Evolutionary conservation across 2,329 filamentous ascomycete genomes (phyloP).

Genomic region (Aspergillus vadensis): DNA sequence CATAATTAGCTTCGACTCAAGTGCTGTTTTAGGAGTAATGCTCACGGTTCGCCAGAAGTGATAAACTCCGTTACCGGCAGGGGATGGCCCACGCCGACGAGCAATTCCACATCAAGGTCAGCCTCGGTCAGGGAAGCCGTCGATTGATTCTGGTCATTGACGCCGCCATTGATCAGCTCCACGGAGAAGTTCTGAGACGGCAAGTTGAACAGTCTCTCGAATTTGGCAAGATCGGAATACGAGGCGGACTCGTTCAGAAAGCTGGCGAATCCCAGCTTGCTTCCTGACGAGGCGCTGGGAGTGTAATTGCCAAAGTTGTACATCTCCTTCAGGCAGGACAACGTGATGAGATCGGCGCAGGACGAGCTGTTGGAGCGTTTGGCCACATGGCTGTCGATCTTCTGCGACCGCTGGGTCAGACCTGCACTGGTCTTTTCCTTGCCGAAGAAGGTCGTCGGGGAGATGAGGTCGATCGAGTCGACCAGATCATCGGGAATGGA

Average conservation of each 20-base stretch:
- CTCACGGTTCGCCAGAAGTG: conserved; percentile 3
- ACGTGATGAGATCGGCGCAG: conserved; percentile 43
- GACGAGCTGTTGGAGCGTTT: conserved; percentile 10
- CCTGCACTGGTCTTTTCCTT: conserved; percentile 26
- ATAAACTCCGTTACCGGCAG: conserved; percentile 46
- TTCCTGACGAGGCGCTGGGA: conserved; percentile 48
- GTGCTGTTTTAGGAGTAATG: background rate
- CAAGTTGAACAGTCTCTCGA: conserved; percentile 45
- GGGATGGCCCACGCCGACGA: conserved; percentile 57
- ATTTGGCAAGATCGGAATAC: conserved; percentile 49
- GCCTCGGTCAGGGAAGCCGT: conserved; percentile 54
- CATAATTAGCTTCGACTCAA: background rate
- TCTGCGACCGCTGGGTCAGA: background rate
- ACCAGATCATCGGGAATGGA: conserved; percentile 44
- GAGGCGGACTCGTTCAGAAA: conserved; percentile 56
- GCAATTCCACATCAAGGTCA: conserved; percentile 62
- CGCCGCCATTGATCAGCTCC: conserved; percentile 43
- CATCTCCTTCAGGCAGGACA: conserved; percentile 50
- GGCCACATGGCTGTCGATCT: conserved; percentile 1
- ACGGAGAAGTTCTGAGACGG: conserved; percentile 38
- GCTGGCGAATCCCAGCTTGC: conserved; percentile 53
- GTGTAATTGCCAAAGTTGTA: conserved; percentile 55
- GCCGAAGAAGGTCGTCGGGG: conserved; percentile 56
- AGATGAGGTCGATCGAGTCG: conserved; percentile 50
- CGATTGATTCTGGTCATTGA: conserved; percentile 42